Evolutionary conservation across 805 yeast species (phyloP).

Genomic region (Ascoidea asiatica): DNA sequence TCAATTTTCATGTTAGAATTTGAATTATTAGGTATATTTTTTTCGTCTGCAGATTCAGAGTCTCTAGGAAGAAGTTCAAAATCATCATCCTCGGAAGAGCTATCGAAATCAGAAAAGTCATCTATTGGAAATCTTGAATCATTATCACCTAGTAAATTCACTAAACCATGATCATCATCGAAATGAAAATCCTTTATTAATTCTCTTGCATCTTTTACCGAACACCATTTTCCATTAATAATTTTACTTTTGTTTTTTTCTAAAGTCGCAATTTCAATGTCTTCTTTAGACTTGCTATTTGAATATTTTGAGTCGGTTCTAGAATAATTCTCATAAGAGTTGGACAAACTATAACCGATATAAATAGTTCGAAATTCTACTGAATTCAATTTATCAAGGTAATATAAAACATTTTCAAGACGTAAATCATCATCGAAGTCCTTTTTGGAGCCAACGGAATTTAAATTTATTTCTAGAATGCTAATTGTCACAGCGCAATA

Average conservation of each 20-base stretch:
- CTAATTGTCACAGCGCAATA: slow-evolving; percentile 1
- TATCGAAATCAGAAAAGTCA: neutral
- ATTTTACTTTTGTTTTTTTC: slow-evolving; percentile 1
- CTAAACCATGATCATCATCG: neutral
- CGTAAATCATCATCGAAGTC: slow-evolving; percentile 16
- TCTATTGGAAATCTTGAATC: neutral
- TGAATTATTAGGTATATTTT: neutral
- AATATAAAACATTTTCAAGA: slow-evolving; percentile 14
- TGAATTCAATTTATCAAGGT: slow-evolving; percentile 13
- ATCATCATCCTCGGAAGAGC: neutral
- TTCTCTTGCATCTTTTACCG: slow-evolving; percentile 12
- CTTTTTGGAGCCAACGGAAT: neutral
- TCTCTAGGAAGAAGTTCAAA: neutral
- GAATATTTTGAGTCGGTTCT: neutral
- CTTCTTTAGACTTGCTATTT: neutral
- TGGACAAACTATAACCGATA: neutral
- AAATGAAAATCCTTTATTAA: slow-evolving; percentile 7
- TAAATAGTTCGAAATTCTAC: slow-evolving; percentile 3
- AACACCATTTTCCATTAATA: slow-evolving; percentile 17
- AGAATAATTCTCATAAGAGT: neutral
- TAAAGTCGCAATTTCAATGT: slow-evolving; percentile 11
- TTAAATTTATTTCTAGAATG: neutral
- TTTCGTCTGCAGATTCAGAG: neutral
- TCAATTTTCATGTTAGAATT: neutral
- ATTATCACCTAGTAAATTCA: slow-evolving; percentile 1